phyloP scores from a whole-genome alignment of 2,329 filamentous ascomycete species.

The Pseudogymnoascus sp. region DNA sequence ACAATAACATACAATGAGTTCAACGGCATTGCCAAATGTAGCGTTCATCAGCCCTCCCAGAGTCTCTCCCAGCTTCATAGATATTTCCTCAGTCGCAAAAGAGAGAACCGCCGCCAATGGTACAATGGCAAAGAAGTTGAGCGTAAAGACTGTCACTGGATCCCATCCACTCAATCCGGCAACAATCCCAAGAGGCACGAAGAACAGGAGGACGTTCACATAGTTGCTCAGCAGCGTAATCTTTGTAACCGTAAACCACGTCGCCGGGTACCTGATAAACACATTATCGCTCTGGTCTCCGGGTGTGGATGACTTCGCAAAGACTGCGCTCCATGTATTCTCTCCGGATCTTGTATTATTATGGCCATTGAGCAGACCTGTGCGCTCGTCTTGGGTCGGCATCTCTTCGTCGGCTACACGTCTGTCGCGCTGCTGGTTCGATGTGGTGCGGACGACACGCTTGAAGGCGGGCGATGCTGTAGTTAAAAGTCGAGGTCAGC shows the following conservation, averaged over 20 bases:
- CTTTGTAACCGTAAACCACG: constrained; percentile 24
- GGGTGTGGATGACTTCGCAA: constrained; percentile 22
- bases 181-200: constrained; percentile 73
- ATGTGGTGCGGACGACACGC: background rate
- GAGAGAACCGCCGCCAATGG: constrained; percentile 46
- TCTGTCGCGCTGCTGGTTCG: background rate
- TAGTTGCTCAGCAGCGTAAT: constrained; percentile 30
- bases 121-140: constrained; percentile 53
- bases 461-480: background rate
- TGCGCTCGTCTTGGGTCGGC: constrained; percentile 19
- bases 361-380: constrained; percentile 20
- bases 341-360: constrained; percentile 16
- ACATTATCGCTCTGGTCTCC: constrained; percentile 24
- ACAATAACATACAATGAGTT: constrained; percentile 40
- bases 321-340: constrained; percentile 16
- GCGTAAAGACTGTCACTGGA: constrained; percentile 47
- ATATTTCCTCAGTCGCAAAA: constrained; percentile 50
- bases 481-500: background rate
- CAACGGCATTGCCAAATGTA: constrained; percentile 43
- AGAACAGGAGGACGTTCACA: constrained; percentile 72
- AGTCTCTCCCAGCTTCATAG: constrained; percentile 46
- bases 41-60: constrained; percentile 49
- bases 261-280: constrained; percentile 24
- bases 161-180: constrained; percentile 42
- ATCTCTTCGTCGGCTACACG: constrained; percentile 10